Base-by-base conservation (phyloP, 257 asterid species). In the Linaria vulgaris region DNA sequence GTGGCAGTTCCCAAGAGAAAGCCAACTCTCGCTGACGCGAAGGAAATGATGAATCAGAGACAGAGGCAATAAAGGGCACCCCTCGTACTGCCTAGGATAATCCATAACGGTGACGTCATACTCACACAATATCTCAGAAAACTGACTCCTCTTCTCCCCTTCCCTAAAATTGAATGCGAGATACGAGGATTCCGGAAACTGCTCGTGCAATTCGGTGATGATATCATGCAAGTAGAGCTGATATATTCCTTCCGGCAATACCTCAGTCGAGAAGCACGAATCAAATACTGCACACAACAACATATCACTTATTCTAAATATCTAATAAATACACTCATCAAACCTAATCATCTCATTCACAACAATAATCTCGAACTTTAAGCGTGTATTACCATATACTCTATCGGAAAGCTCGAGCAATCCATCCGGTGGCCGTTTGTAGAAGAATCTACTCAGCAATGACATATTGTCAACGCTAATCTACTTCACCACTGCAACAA, bases 211-310 rank as follows among this genome's bases (percentile, higher is more conserved):
- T 59, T 92, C 99, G 47, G 80, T 89, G 53, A 89, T 75, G 67
- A 92, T 85, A 66, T 87, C 97, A 44, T 87, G 96, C 85, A 92
- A 77, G 78, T 92, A 92, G 54, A 92, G 89, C 73, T 90, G 96
- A 79, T 92, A 92, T 53, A 87, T 77, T 71, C 79, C 97, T 68
- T 89, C 97, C 3, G 97, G 90, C 44, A 92, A 76, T 53, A 87
- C 99, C 75, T 92, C 99, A 23, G 99, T 89, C 6, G 99, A 87
- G 85, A 92, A 92, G 68, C 99, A 92, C 21, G 97, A 92, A 81
- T 92, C 99, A 57, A 92, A 87, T 74, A 92, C 99, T 92, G 96
- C 88, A 79, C 41, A n/a, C n/a, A n/a, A n/a, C n/a, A 75, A 66
- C 8, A 66, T 41, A 66, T 59, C 46, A 74, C 63, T 66, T 45